These are phyloP conservation scores for Boletus rufocinnamomeus DNA, from an alignment of 768 basidiomycete species.

Conservation along the genomic window DNA sequence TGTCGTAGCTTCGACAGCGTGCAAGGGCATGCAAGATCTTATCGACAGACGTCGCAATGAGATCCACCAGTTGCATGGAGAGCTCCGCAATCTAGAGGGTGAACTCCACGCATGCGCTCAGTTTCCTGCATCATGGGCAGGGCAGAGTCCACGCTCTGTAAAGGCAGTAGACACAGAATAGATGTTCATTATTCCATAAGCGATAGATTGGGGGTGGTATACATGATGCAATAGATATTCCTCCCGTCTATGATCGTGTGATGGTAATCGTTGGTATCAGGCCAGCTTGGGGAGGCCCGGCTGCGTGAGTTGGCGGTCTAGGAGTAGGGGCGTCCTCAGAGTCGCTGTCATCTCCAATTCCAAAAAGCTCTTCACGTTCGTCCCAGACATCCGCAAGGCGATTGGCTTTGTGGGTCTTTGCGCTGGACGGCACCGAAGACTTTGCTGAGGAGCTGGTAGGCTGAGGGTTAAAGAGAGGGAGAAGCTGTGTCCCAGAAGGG, in stretches of 20 bases:
- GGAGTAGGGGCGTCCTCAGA: slow-evolving; percentile 42
- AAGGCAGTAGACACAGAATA: slow-evolving; percentile 15
- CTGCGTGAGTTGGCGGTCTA: slow-evolving; percentile 4
- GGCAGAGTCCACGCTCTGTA: neutral
- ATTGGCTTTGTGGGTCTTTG: slow-evolving; percentile 31
- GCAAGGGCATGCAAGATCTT: slow-evolving; percentile 44
- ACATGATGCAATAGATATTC: slow-evolving; percentile 28
- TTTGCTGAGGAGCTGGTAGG: slow-evolving; percentile 18
- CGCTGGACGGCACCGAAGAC: slow-evolving; percentile 28
- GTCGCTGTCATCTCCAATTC: slow-evolving; percentile 64
- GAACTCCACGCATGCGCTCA: slow-evolving; percentile 29
- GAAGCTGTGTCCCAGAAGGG: slow-evolving; percentile 52
- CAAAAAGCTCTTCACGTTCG: slow-evolving; percentile 75
- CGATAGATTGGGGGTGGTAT: slow-evolving; percentile 25
- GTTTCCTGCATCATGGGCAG: slow-evolving; percentile 12
- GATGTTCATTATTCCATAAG: slow-evolving; percentile 8
- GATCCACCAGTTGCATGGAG: slow-evolving; percentile 44
- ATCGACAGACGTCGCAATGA: slow-evolving; percentile 46
- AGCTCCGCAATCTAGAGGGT: slow-evolving; percentile 43
- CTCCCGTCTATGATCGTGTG: slow-evolving; percentile 25
- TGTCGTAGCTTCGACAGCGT: slow-evolving; percentile 52
- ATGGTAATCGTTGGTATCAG: slow-evolving; percentile 32
- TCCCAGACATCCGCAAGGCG: slow-evolving; percentile 72
- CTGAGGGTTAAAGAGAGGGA: slow-evolving; percentile 48
- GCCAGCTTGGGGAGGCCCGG: slow-evolving; percentile 6